A percentile compares a stretch with the other conserved stretches of the same genome.
These are phyloP conservation scores for Ceratobasidium sp. DNA, from an alignment of 1,284 basidiomycete genomes.

Conservation along the genomic window DNA sequence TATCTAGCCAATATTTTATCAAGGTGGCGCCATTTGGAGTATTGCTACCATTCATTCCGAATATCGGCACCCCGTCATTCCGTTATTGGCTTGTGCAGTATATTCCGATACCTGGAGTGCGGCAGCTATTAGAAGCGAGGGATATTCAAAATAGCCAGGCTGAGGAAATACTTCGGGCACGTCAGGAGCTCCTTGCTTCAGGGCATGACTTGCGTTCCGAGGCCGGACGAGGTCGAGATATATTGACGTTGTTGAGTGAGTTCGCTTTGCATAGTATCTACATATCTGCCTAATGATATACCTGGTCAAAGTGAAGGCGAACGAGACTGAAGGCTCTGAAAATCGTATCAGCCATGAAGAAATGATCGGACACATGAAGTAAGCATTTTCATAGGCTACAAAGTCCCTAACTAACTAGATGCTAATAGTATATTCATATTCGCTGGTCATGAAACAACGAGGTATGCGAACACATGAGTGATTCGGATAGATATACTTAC, in stretches of 20 bases:
- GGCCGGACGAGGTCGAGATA: constrained; percentile 53
- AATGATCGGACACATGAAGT: constrained; percentile 60
- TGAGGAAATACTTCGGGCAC: constrained; percentile 53
- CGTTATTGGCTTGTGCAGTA: constrained; percentile 57
- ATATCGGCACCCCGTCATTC: constrained; percentile 51
- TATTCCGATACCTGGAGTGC: constrained; percentile 54
- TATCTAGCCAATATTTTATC: not conserved
- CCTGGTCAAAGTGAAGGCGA: constrained; percentile 52
- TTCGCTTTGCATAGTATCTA: not conserved
- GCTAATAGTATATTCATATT: constrained; percentile 50
- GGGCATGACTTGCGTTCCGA: constrained; percentile 45
- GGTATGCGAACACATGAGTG: not conserved
- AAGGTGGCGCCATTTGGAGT: constrained; percentile 2
- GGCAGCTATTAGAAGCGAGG: constrained; percentile 56
- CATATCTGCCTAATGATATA: not conserved
- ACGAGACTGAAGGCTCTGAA: constrained; percentile 50
- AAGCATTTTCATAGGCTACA: constrained; percentile 39
- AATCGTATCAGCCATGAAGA: constrained; percentile 53
- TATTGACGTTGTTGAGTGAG: constrained; percentile 61
- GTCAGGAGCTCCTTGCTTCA: constrained; percentile 40
- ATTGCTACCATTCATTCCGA: constrained; percentile 14
- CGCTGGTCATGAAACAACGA: constrained; percentile 53
- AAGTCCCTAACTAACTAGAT: not conserved
- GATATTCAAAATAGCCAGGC: constrained; percentile 60
- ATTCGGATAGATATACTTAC: constrained; percentile 47